Evolutionary conservation across 2,329 filamentous ascomycete genomes (phyloP).

Genomic region (Aureobasidium vineae): DNA sequence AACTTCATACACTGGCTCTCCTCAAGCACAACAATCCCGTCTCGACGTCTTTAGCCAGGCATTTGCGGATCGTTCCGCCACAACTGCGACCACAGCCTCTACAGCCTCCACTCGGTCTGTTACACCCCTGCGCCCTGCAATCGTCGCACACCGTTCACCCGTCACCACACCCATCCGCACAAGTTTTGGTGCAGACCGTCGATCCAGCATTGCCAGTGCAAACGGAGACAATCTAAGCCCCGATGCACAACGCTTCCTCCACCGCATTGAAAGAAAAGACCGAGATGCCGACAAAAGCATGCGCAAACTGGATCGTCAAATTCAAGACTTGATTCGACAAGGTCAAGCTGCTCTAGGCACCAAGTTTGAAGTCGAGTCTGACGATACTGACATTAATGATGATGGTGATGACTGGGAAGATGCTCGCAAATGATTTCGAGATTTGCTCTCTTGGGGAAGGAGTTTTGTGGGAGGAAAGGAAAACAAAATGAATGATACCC

Average conservation of each 20-base stretch:
- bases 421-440: neutral
- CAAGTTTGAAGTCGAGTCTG: slow-evolving; percentile 43
- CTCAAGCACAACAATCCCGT: slow-evolving; percentile 31
- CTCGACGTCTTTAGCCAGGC: slow-evolving; percentile 13
- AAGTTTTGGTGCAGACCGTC: neutral
- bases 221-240: slow-evolving; percentile 43
- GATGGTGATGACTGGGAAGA: slow-evolving; percentile 25
- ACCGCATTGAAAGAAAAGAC: slow-evolving; percentile 70
- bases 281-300: slow-evolving; percentile 76
- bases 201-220: neutral
- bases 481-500: slow-evolving; percentile 12
- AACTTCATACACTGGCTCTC: slow-evolving; percentile 38
- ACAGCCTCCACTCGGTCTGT: slow-evolving; percentile 6
- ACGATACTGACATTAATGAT: slow-evolving; percentile 32
- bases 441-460: neutral
- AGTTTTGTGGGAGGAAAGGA: neutral
- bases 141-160: neutral
- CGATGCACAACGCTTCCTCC: slow-evolving; percentile 72
- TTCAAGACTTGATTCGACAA: slow-evolving; percentile 85
- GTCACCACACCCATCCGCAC: neutral
- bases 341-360: slow-evolving; percentile 77
- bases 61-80: neutral
- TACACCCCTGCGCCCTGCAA: neutral
- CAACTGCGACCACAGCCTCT: neutral
- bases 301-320: slow-evolving; percentile 71